These are phyloP conservation scores for Botrytis fabae DNA, from an alignment of 2,329 filamentous ascomycete species.

Conservation along the genomic window DNA sequence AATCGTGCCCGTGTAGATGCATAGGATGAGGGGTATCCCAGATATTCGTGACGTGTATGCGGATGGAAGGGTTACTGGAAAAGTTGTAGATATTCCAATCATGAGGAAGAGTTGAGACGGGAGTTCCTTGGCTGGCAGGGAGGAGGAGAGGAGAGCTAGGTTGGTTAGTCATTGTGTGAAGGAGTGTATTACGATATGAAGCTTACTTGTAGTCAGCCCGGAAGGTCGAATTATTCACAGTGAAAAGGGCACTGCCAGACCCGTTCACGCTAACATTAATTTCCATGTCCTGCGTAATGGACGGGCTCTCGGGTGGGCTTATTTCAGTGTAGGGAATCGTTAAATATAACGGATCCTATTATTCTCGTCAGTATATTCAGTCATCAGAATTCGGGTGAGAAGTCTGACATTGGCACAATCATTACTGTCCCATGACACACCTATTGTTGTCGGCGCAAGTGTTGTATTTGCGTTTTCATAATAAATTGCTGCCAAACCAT, in stretches of 20 bases:
- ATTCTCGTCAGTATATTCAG: background rate
- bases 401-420: constrained; percentile 22
- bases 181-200: too few relatives aligned
- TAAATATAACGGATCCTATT: constrained; percentile 17
- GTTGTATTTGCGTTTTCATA: constrained; percentile 20
- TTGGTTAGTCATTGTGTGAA: background rate
- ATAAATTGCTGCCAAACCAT: constrained; percentile 56
- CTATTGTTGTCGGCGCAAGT: constrained; percentile 16
- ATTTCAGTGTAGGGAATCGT: constrained; percentile 10
- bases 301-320: constrained; percentile 15
- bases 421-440: constrained; percentile 20
- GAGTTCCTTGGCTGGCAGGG: constrained; percentile 46
- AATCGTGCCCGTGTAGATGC: constrained; percentile 72
- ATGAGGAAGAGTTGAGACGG: constrained; percentile 47
- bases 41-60: constrained; percentile 41
- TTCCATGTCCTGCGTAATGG: constrained; percentile 21
- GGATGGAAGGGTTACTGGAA: constrained; percentile 38
- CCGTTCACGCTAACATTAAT: constrained; percentile 17
- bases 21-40: constrained; percentile 57
- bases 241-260: constrained; percentile 17
- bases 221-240: constrained; percentile 20
- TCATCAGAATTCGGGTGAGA: background rate
- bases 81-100: constrained; percentile 55
- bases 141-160: constrained; percentile 41
- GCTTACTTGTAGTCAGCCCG: constrained; percentile 22